Evolutionary conservation across 208 protist genomes (phyloP), one percentile per base, ranked within the genome.

Genomic region (Wallacemonas collosoma): DNA sequence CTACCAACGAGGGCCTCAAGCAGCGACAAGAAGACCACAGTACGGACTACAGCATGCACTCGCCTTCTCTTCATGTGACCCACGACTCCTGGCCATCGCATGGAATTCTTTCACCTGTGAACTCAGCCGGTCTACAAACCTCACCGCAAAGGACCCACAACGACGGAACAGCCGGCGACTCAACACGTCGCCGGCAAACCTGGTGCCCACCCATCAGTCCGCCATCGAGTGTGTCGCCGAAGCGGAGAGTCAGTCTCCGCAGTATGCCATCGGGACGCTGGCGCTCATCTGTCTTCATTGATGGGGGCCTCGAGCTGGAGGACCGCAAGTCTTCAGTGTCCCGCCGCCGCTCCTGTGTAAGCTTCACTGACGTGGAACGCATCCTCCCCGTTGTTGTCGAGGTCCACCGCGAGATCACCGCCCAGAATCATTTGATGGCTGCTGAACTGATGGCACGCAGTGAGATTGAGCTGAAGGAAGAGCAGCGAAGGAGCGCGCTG

Each of bases 381-480:
- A 72, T 86, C 15, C 70, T 74, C 43, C 81, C 81, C 2, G 64
- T 86, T 1, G 73, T 86, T 3, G 61, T 73, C n/a, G 41, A 51
- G 35, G 72, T 76, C 35, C 72, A 82, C 71, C 51, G 65, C 11
- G 68, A 80, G 36, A 38, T 77, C 61, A 71, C 35, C 3, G 66
- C 26, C 45, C 77, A 87, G 66, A 44, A 87, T 55, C 54, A 53
- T 14, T 1, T 87, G 3, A 80, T 87, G 76, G 79, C 76, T 4
- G 47, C 53, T 17, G 85, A 90, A 68, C 44, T 90, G n/a, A 65
- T 80, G 54, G 66, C 62, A 11, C 75, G 85, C 26, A 82, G 70
- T 43, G 54, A 66, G 38, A 63, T 87, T 2, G 85, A 90, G 65
- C 60, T 83, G 47, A 50, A 65, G 3, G 85, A 90, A 69, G 56